Base-by-base conservation (phyloP, 2,329 filamentous ascomycete species). In the Neofusicoccum kwambonambiense region DNA sequence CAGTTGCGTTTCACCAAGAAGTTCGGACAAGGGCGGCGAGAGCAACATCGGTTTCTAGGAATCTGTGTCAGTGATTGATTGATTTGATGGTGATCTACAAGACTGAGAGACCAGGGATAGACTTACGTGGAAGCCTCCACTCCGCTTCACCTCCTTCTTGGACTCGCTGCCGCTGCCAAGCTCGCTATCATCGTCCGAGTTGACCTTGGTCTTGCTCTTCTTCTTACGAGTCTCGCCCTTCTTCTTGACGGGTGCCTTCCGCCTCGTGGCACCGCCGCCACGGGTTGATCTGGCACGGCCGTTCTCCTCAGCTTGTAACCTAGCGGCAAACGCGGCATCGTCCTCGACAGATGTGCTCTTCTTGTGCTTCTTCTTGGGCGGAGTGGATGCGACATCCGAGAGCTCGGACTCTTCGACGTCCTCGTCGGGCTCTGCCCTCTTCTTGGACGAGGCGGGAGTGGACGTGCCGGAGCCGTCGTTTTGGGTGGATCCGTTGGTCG, bases 251-350 rank as follows among this genome's bases (percentile, higher is more conserved):
- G 74, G 74, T 27, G 82, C 81, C 67, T 84, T 81, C 75, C 87
- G 86, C 68, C 87, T 84, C 6, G 79, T 82, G 39, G 65, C 65
- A 56, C 79, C 86, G 11, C 89, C 91, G 6, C 92, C 91, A 50
- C 94, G 86, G 3, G 93, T 97, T 17, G 91, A 86, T 62, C 92
- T 84, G 56, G 87, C 88, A 49, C 87, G 83, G 69, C 87, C 84
- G 77, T 98, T 96, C 80, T 97, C 92, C 77, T 98, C 91, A 0
- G 93, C 94, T 78, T 99, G 95, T 41, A 99, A 83, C 76, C 90
- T 87, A 15, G 93, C 93, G 0, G 95, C 95, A 67, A 94, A 87
- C 50, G 90, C 88, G 39, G 94, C 95, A 77, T 99, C 95, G 37
- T 91, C 89, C 68, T 96, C 92, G 34, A 87, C 84, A 49, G 86